phyloP scores from a whole-genome alignment of 208 protist species.

The Trichomonas vaginalis region DNA sequence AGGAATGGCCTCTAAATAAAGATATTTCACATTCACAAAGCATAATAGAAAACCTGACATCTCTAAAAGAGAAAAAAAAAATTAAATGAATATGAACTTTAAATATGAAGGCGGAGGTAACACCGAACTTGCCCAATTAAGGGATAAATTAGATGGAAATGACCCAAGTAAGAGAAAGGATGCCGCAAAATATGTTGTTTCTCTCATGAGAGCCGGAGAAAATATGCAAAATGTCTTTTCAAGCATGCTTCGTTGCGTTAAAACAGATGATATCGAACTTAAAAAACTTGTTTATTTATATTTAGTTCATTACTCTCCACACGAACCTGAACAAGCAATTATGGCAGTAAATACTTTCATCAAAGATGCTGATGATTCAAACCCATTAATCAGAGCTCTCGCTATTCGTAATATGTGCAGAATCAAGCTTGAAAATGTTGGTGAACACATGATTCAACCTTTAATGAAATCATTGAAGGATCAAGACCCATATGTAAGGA shows the following conservation, averaged over 20 bases:
- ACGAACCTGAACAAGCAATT: slow-evolving; percentile 3
- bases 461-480: neutral
- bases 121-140: neutral
- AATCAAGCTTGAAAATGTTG: neutral
- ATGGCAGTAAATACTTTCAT: slow-evolving; percentile 11
- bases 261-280: neutral
- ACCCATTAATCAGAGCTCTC: neutral
- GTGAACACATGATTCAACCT: neutral
- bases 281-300: slow-evolving; percentile 15
- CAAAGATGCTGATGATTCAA: neutral
- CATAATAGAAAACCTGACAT: too few relatives aligned
- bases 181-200: neutral
- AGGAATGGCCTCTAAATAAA: too few relatives aligned
- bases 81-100: neutral
- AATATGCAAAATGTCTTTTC: neutral
- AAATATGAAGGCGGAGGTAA: neutral
- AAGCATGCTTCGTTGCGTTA: neutral
- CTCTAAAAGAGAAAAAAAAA: neutral
- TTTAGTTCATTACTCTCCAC: neutral
- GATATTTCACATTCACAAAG: too few relatives aligned
- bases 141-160: neutral
- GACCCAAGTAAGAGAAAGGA: neutral
- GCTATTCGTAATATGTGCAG: slow-evolving; percentile 11
- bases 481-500: slow-evolving; percentile 52
- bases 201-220: neutral